These are phyloP conservation scores for Calcarisporium arbuscula DNA, from an alignment of 2,329 filamentous ascomycete genomes.

Conservation along the genomic window DNA sequence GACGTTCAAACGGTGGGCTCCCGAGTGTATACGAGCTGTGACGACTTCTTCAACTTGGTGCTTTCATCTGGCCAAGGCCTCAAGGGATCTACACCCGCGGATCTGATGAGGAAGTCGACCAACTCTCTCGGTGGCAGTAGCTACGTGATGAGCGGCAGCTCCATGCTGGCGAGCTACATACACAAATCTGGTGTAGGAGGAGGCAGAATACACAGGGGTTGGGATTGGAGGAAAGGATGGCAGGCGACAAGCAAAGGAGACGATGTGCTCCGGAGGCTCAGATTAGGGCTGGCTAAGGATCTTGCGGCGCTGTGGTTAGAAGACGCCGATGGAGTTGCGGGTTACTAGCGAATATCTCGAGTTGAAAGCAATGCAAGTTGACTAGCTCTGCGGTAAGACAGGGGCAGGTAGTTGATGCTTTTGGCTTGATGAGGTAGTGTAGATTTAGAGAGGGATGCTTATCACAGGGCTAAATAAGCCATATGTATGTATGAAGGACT, in stretches of 20 bases:
- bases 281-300: slow-evolving; percentile 68
- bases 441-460: too few relatives aligned
- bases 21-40: slow-evolving; percentile 66
- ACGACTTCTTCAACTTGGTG: slow-evolving; percentile 72
- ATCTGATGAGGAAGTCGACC: slow-evolving; percentile 57
- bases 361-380: too few relatives aligned
- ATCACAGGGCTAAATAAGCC: not conserved
- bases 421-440: not conserved
- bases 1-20: slow-evolving; percentile 70
- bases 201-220: slow-evolving; percentile 52
- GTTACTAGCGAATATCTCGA: too few relatives aligned
- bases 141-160: slow-evolving; percentile 67
- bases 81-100: slow-evolving; percentile 56
- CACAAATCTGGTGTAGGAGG: slow-evolving; percentile 54
- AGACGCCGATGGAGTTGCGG: slow-evolving; percentile 52
- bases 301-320: slow-evolving; percentile 63
- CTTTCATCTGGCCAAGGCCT: slow-evolving; percentile 61
- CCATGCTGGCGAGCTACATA: slow-evolving; percentile 59
- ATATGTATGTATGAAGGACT: not conserved
- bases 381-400: too few relatives aligned
- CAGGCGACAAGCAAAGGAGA: slow-evolving; percentile 55
- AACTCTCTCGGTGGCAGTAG: slow-evolving; percentile 49
- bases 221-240: slow-evolving; percentile 79
- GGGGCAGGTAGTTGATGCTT: not conserved
- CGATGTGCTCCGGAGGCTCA: slow-evolving; percentile 66